Percentiles rank a stretch among this genome's conserved stretches.
phyloP scores from a whole-genome alignment of 176 grass and related monocot species.

The Bonia amplexicaulis region DNA sequence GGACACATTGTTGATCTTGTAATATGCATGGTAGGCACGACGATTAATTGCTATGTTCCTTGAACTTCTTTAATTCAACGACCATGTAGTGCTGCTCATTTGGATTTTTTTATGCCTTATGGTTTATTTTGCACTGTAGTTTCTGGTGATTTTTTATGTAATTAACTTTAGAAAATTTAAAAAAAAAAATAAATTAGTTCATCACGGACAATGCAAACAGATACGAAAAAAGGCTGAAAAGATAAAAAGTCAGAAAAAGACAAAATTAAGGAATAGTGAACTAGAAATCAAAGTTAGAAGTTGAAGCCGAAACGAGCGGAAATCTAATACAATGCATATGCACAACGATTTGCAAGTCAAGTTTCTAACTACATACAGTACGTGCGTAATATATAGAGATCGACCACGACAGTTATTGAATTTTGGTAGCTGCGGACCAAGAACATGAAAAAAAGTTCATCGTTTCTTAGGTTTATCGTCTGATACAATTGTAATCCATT shows the following conservation, averaged over 20 bases:
- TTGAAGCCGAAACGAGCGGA: no score
- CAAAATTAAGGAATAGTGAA: no score
- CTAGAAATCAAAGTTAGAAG: no score
- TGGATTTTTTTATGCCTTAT: no score
- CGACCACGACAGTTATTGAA: background rate
- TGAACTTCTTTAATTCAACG: background rate
- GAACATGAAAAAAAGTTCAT: background rate
- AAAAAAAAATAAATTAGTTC: no score
- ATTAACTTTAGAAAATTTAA: no score
- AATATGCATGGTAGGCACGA: background rate
- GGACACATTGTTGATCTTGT: background rate
- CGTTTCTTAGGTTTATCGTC: background rate
- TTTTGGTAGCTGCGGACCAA: background rate
- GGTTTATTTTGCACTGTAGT: no score
- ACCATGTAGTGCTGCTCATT: background rate
- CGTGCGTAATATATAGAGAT: background rate
- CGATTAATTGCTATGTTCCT: background rate
- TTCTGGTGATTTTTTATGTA: no score
- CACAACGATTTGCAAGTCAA: background rate
- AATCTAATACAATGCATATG: background rate
- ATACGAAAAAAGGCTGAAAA: no score
- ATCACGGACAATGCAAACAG: no score
- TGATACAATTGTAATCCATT: background rate
- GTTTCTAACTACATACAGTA: background rate
- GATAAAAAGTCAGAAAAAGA: no score